These are phyloP conservation scores for Gardenia jasminoides DNA, from an alignment of 257 asterid genomes.

Conservation along the genomic window DNA sequence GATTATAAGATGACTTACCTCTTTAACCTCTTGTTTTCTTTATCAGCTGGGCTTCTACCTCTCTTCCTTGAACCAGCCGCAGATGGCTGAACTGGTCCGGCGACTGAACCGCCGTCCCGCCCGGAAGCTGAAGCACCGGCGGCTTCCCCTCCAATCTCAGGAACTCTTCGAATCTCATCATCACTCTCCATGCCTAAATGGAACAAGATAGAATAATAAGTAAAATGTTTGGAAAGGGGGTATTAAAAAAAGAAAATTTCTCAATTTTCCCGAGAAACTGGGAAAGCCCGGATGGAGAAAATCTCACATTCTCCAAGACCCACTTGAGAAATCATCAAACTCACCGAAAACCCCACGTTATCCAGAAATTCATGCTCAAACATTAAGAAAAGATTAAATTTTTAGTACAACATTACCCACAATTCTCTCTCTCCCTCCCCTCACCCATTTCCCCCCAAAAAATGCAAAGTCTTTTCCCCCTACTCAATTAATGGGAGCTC, in stretches of 20 bases:
- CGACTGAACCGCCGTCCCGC: constrained; percentile 46
- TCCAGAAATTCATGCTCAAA: neutral
- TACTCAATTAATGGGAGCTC: neutral
- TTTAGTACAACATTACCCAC: neutral
- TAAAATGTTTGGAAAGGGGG: neutral
- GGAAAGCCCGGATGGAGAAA: neutral
- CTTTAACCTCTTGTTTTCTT: constrained; percentile 91
- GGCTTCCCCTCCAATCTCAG: constrained; percentile 84
- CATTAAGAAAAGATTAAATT: neutral
- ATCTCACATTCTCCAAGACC: neutral
- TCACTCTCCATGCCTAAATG: constrained; percentile 91
- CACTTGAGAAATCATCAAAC: neutral
- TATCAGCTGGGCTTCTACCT: constrained; percentile 92
- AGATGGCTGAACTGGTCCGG: constrained; percentile 58
- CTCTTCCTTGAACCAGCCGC: constrained; percentile 66
- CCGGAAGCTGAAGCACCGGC: constrained; percentile 55
- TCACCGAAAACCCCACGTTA: neutral
- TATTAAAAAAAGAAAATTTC: neutral
- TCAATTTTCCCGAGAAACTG: constrained; percentile 7
- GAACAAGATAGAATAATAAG: neutral
- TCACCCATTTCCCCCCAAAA: too few species aligned
- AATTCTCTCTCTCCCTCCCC: neutral
- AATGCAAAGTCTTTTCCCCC: neutral
- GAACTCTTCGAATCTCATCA: constrained; percentile 96
- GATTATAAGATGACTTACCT: constrained; percentile 37